phyloP scores from a whole-genome alignment of 305 asterid genomes.

The Rubia balearica region DNA sequence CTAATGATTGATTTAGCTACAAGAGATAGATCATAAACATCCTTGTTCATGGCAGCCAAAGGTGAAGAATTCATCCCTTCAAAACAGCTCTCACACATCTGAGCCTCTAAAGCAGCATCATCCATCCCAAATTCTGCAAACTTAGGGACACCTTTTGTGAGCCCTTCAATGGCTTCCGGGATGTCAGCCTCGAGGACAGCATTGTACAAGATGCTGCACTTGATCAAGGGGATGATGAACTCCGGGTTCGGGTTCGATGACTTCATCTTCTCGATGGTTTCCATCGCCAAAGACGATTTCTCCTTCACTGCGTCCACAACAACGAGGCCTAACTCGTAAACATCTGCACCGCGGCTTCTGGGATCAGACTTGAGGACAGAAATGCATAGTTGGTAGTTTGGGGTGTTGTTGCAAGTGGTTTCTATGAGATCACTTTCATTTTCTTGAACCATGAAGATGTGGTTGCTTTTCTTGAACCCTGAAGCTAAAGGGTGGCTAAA shows the following conservation, averaged over 20 bases:
- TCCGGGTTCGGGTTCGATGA: constrained; percentile 23
- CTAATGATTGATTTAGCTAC: constrained; percentile 27
- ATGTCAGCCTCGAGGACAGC: constrained; percentile 28
- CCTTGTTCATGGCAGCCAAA: constrained; percentile 9
- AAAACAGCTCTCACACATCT: constrained; percentile 19
- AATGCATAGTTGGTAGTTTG: constrained; percentile 45
- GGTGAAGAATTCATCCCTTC: constrained; percentile 11
- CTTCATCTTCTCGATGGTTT: constrained; percentile 22
- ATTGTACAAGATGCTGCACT: constrained; percentile 25
- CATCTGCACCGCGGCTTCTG: constrained; percentile 28
- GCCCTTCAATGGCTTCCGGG: constrained; percentile 19
- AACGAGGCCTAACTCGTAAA: constrained; percentile 29
- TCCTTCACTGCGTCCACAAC: constrained; percentile 29
- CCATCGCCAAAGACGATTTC: constrained; percentile 18
- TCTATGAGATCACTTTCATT: constrained; percentile 29
- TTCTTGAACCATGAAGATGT: constrained; percentile 8
- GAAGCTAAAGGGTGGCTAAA: background rate
- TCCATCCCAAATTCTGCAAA: constrained; percentile 26
- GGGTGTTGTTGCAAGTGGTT: constrained; percentile 38
- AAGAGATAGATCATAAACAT: constrained; percentile 18
- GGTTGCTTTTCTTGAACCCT: constrained; percentile 6
- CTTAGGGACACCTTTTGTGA: constrained; percentile 22
- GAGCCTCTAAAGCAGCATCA: constrained; percentile 20
- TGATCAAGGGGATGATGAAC: constrained; percentile 14
- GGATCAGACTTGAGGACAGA: constrained; percentile 25